Conservation (phyloP, 2,329 filamentous ascomycete species). For the Paecilomyces formosus region DNA sequence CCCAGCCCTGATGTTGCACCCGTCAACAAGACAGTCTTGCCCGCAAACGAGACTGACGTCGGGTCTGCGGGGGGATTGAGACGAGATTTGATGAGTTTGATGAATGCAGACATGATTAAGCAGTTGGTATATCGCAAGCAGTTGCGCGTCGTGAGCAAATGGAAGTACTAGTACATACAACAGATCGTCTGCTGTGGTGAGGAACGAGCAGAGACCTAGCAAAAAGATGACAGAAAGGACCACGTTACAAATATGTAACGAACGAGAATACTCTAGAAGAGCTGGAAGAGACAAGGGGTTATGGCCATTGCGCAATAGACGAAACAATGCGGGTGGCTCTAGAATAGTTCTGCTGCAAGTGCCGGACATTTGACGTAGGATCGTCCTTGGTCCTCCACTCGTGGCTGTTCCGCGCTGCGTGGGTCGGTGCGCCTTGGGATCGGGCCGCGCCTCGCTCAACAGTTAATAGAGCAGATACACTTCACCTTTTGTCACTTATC, state of each 20-base stretch:
- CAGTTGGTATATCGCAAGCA: not conserved
- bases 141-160: not conserved
- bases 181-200: not conserved
- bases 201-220: not conserved
- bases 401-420: not conserved
- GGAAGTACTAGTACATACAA: not conserved
- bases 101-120: not conserved
- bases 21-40: slow-evolving; percentile 43
- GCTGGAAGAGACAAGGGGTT: not conserved
- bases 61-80: slow-evolving; percentile 27
- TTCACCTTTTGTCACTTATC: too few relatives aligned
- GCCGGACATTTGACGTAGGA: not conserved
- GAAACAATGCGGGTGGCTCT: not conserved
- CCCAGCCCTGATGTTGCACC: slow-evolving; percentile 47
- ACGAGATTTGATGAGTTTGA: not conserved
- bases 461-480: not conserved
- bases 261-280: not conserved
- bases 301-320: not conserved
- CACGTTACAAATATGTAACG: not conserved
- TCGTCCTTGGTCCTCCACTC: not conserved
- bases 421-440: not conserved
- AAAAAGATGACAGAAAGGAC: not conserved
- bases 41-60: slow-evolving; percentile 30
- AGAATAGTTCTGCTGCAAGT: not conserved
- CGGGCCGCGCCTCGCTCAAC: not conserved